Evolutionary conservation across 1,284 basidiomycete species (phyloP).

Genomic region (Ustilago tritici): DNA sequence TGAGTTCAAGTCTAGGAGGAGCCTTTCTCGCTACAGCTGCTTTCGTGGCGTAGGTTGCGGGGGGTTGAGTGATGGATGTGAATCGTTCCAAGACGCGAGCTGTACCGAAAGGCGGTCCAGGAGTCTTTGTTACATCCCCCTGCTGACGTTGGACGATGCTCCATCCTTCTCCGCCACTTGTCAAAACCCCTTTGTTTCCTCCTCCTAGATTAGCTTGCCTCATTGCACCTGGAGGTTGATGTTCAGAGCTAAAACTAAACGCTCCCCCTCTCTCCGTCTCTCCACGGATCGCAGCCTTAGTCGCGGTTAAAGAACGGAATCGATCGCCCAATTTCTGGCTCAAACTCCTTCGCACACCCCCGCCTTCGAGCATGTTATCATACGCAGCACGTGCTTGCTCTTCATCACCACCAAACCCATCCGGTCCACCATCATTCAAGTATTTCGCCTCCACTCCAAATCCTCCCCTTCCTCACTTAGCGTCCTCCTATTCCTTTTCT

Average conservation of each 20-base stretch:
- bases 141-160: conserved; percentile 14
- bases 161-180: conserved; percentile 18
- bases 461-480: neutral
- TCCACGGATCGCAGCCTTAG: neutral
- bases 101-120: neutral
- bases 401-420: conserved; percentile 29
- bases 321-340: conserved; percentile 44
- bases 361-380: conserved; percentile 20
- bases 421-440: conserved; percentile 32
- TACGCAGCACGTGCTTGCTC: conserved; percentile 22
- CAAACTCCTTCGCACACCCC: conserved; percentile 21
- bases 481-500: conserved; percentile 4
- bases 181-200: conserved; percentile 6
- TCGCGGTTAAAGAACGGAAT: conserved; percentile 17
- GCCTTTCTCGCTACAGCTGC: conserved; percentile 10
- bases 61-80: neutral
- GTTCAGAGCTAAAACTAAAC: conserved; percentile 25
- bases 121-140: neutral
- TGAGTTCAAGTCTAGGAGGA: conserved; percentile 35
- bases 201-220: conserved; percentile 30
- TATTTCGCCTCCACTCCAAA: conserved; percentile 31
- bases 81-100: conserved; percentile 2
- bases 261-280: conserved; percentile 5
- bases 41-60: neutral
- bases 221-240: conserved; percentile 17